Conservation (phyloP, 2,329 filamentous ascomycete species). For the Neofusicoccum umdonicola region DNA sequence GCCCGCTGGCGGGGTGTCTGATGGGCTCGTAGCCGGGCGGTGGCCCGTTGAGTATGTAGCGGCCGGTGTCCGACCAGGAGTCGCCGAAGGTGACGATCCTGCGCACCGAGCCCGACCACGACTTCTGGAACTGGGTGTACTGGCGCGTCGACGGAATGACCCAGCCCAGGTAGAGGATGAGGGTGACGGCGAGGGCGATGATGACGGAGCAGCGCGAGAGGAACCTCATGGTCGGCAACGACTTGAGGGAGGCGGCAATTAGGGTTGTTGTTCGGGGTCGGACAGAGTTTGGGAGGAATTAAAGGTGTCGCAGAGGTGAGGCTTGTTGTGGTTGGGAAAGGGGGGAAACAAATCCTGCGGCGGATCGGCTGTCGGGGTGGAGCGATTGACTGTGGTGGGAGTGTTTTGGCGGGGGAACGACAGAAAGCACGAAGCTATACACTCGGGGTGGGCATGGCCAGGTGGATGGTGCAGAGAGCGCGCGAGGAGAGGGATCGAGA, state of each 20-base stretch:
- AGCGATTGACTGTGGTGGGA: conserved; percentile 17
- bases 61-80: conserved; percentile 39
- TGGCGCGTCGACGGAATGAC: conserved; percentile 28
- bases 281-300: conserved; percentile 7
- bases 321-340: conserved; percentile 10
- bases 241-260: not conserved
- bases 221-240: conserved; percentile 30
- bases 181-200: conserved; percentile 25
- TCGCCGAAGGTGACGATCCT: conserved; percentile 40
- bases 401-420: conserved; percentile 11
- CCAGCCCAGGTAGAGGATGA: conserved; percentile 34
- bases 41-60: conserved; percentile 34
- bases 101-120: conserved; percentile 21
- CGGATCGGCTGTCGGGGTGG: not conserved
- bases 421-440: conserved; percentile 14
- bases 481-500: conserved; percentile 14
- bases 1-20: conserved; percentile 32
- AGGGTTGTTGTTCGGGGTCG: not conserved
- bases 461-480: conserved; percentile 9
- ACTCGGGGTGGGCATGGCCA: conserved; percentile 7
- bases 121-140: conserved; percentile 27
- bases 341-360: not conserved
- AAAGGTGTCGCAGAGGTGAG: not conserved
- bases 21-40: conserved; percentile 23
- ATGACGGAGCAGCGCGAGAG: conserved; percentile 31